These are phyloP conservation scores for Physcomitrium patens DNA, from an alignment of 225 moss, liverwort and hornwort species.

Conservation along the genomic window DNA sequence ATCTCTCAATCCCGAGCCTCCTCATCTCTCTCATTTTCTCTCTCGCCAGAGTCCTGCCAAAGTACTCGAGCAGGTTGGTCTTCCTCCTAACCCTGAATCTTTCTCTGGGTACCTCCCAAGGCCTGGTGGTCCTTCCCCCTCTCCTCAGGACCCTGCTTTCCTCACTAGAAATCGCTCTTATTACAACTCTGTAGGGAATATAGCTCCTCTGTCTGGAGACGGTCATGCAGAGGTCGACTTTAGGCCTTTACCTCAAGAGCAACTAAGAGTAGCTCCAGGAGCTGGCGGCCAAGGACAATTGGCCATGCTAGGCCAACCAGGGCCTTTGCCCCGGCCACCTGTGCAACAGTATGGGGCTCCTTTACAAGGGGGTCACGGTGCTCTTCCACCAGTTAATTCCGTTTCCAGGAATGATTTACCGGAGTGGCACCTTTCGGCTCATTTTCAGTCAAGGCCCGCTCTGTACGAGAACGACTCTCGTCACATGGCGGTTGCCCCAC, in stretches of 20 bases:
- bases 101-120: slow-evolving; percentile 37
- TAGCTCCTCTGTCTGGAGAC: slow-evolving; percentile 33
- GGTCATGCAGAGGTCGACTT: slow-evolving; percentile 38
- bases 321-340: slow-evolving; percentile 16
- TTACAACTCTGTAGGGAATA: slow-evolving; percentile 31
- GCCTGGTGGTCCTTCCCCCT: slow-evolving; percentile 47
- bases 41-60: slow-evolving; percentile 40
- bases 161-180: slow-evolving; percentile 34
- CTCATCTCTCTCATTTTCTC: slow-evolving; percentile 42
- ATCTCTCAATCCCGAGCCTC: slow-evolving; percentile 25
- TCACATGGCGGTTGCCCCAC: slow-evolving; percentile 36
- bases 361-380: slow-evolving; percentile 22
- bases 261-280: slow-evolving; percentile 33
- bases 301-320: slow-evolving; percentile 33
- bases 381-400: slow-evolving; percentile 24
- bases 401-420: slow-evolving; percentile 56
- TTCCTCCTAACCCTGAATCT: slow-evolving; percentile 37
- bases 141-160: slow-evolving; percentile 45
- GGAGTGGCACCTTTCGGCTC: slow-evolving; percentile 61
- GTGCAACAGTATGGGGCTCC: slow-evolving; percentile 35
- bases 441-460: slow-evolving; percentile 50
- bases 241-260: slow-evolving; percentile 40
- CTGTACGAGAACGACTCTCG: slow-evolving; percentile 39
- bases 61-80: slow-evolving; percentile 29
- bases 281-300: slow-evolving; percentile 29